Evolutionary conservation across 345 rosid genomes (phyloP), one percentile per base, ranked within the genome.

Genomic region (Adansonia digitata): DNA sequence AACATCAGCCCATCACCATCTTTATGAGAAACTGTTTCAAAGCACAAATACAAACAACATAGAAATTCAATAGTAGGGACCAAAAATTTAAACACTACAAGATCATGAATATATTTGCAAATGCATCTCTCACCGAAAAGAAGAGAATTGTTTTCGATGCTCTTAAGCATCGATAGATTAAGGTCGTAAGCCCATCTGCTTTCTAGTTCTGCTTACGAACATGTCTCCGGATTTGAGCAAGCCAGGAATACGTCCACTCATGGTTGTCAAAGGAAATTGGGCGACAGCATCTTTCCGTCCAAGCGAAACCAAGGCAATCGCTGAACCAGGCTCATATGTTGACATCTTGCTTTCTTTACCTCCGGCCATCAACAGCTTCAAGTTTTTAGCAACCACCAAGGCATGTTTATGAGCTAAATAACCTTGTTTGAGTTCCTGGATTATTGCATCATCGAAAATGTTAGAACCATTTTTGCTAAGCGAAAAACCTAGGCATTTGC

Each of bases 341-440:
- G 79, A 80, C 93, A 89, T 81, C 79, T 88, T 89, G 77, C 78
- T 82, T 75, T 87, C 90, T 39, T 78, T 83, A 9, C 84, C 87
- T 72, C 88, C 85, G 0, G 66, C 81, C 88, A 90, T 85, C 84
- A 87, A 66, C 59, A 82, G 35, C 85, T 88, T 90, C 83, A 92
- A 43, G 87, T 94, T 94, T 82, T 86, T 85, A 13, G 85, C 88
- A 49, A 74, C 92, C 74, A 90, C 84, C 46, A 5, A 14, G 43
- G 94, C 93, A 76, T 92, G 97, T 15, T 29, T 83, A 61, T 92
- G 91, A 1, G 97, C 98, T 70, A 88, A 43, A 66, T 86, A 88
- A 61, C 97, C 98, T 81, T 90, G 97, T 56, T 92, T 88, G 76
- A 82, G 81, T 82, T 94, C 98, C 98, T 94, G 85, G 43, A 29